These are phyloP conservation scores for Pseudomicrostroma phylloplanum DNA, from an alignment of 1,284 basidiomycete species.

Conservation along the genomic window DNA sequence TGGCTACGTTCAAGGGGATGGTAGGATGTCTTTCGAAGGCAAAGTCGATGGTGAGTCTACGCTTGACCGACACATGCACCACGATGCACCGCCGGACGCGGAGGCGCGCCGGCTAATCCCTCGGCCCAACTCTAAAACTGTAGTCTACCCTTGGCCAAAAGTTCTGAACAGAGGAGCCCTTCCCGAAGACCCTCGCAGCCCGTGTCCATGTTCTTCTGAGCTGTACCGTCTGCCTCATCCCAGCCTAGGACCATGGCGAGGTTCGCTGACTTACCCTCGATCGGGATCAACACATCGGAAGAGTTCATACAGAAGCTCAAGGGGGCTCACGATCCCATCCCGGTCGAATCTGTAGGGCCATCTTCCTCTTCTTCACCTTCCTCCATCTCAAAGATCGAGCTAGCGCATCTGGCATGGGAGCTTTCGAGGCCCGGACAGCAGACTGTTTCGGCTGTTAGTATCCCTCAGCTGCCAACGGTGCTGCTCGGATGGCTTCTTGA, in stretches of 20 bases:
- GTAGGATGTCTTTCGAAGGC: no score
- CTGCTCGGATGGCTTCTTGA: conserved; percentile 1
- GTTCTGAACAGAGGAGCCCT: no score
- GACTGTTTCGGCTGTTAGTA: neutral
- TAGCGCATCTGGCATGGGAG: conserved; percentile 6
- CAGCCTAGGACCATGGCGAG: neutral
- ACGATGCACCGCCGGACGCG: no score
- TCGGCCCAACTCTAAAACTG: no score
- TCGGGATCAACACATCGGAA: neutral
- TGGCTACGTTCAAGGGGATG: no score
- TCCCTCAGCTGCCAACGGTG: neutral
- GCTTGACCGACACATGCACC: no score
- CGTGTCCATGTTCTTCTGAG: neutral
- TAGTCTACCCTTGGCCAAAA: no score
- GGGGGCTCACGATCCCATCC: neutral
- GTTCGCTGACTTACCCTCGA: neutral
- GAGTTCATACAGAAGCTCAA: conserved; percentile 4
- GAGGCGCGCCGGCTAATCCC: no score
- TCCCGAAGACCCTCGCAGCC: neutral
- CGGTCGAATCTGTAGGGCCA: neutral
- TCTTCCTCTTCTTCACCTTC: neutral
- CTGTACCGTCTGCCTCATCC: neutral
- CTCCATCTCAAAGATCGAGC: conserved; percentile 1
- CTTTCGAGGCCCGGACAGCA: neutral
- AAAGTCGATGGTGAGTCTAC: no score